phyloP scores from a whole-genome alignment of 257 asterid species.

The Verbena officinalis region DNA sequence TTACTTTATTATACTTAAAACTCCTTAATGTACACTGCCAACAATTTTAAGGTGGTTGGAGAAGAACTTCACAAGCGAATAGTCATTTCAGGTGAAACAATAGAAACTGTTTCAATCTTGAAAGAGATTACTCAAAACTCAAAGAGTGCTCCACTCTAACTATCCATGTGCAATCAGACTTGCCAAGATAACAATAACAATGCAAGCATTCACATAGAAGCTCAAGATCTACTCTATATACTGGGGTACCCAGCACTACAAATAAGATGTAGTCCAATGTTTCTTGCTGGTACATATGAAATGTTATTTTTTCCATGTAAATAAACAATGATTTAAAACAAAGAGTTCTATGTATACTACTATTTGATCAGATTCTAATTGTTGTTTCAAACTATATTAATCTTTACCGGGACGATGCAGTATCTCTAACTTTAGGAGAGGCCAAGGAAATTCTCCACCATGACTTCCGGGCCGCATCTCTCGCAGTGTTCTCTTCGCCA shows the following conservation, averaged over 20 bases:
- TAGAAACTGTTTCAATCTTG: too few species aligned
- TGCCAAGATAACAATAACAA: slow-evolving; percentile 12
- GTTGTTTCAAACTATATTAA: slow-evolving; percentile 25
- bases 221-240: slow-evolving; percentile 3
- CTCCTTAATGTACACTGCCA: slow-evolving; percentile 9
- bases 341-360: slow-evolving; percentile 11
- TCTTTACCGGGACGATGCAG: slow-evolving; percentile 58
- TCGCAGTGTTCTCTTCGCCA: slow-evolving; percentile 35
- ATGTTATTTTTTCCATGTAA: too few species aligned
- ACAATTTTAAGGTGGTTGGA: background rate
- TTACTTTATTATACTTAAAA: background rate
- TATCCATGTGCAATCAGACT: slow-evolving; percentile 3
- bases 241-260: slow-evolving; percentile 4
- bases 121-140: slow-evolving; percentile 13
- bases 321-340: too few species aligned
- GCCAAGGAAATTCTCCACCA: slow-evolving; percentile 94
- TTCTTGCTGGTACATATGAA: too few species aligned
- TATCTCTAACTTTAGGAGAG: slow-evolving; percentile 84
- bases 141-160: too few species aligned
- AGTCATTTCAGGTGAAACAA: too few species aligned
- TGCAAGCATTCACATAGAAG: slow-evolving; percentile 10
- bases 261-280: background rate
- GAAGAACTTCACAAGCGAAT: slow-evolving; percentile 13
- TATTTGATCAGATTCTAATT: slow-evolving; percentile 19
- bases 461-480: slow-evolving; percentile 55